Base-by-base conservation (phyloP, 2,329 filamentous ascomycete species). In the Xylaria sp. region DNA sequence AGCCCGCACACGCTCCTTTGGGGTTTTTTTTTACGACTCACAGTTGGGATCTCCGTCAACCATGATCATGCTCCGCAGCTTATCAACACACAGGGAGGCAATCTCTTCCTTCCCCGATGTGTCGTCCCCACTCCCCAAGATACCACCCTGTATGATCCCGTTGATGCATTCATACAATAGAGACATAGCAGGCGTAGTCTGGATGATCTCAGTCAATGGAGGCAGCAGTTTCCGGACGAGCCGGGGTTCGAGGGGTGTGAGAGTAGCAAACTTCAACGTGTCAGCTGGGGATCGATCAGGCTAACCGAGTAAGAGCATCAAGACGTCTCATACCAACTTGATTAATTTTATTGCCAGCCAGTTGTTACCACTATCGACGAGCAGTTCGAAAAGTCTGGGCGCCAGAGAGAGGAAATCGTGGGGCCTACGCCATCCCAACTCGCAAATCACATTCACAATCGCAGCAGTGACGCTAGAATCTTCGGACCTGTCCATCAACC, bases 331-430 rank as follows among this genome's bases (percentile, higher is more conserved):
- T 80, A 95, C 93, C 71, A 99, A 87, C 82, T 99, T 99, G 79
- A 99, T 98, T 71, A 99, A 89, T 80, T 99, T 99, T 79, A 99
- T 99, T 67, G 94, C 94, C 95, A 99, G 98, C 96, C 96, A 99
- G 80, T 99, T 99, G 81, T 99, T 98, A 44, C 92, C 92, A 65
- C 94, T 91, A 69, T 97, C 92, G 13, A 97, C 94, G 31, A 99
- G 84, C 20, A 99, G 86, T 77, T 97, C 94, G 76, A 98, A 99
- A 31, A 99, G 82, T 67, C 96, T 87, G 9, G 96, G 96, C 0
- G 96, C 96, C 36, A 99, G 85, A 15, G 96, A 93, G 36, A 99
- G 84, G 75, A 98, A 98, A 80, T 99, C 96, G 73, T 95, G 91
- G 4, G 96, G 96, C 73, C 96, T 87, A 74, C 96, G 89, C 93